Evolutionary conservation across 2,329 filamentous ascomycete genomes (phyloP).

Genomic region (Orbilia blumenaviensis): DNA sequence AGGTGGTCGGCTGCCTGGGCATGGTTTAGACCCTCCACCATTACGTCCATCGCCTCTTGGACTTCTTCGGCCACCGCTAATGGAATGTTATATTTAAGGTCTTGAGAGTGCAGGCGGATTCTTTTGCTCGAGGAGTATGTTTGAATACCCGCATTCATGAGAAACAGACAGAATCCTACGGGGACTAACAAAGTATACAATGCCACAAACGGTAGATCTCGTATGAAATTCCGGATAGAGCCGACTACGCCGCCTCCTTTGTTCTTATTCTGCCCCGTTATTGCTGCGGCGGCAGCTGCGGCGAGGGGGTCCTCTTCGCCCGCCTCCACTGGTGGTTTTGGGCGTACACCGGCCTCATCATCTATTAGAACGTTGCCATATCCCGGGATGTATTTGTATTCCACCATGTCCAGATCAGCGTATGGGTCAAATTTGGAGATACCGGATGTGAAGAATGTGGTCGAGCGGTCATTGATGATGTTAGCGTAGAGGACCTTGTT

Average conservation of each 20-base stretch:
- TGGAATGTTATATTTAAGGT: slow-evolving; percentile 68
- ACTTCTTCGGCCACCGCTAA: slow-evolving; percentile 75
- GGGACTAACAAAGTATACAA: slow-evolving; percentile 77
- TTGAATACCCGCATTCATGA: slow-evolving; percentile 80
- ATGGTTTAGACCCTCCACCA: slow-evolving; percentile 77
- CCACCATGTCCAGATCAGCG: slow-evolving; percentile 71
- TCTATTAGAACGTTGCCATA: slow-evolving; percentile 82
- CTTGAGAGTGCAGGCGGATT: slow-evolving; percentile 76
- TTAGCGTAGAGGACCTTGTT: slow-evolving; percentile 84
- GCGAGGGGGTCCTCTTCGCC: slow-evolving; percentile 50
- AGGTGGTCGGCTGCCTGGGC: slow-evolving; percentile 77
- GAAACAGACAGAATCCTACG: slow-evolving; percentile 74
- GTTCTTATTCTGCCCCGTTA: not conserved
- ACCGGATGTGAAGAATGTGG: slow-evolving; percentile 70
- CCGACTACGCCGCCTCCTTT: slow-evolving; percentile 9
- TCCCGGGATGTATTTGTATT: slow-evolving; percentile 76
- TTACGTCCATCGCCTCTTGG: slow-evolving; percentile 77
- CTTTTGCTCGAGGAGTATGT: slow-evolving; percentile 77
- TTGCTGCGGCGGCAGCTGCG: not conserved
- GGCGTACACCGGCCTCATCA: slow-evolving; percentile 62
- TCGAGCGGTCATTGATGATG: slow-evolving; percentile 83
- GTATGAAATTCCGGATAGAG: slow-evolving; percentile 60
- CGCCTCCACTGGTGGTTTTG: slow-evolving; percentile 58
- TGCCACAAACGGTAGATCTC: slow-evolving; percentile 70
- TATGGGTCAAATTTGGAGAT: slow-evolving; percentile 83